Base-by-base conservation (phyloP, 805 yeast genomes). In the Lipomyces starkeyi region DNA sequence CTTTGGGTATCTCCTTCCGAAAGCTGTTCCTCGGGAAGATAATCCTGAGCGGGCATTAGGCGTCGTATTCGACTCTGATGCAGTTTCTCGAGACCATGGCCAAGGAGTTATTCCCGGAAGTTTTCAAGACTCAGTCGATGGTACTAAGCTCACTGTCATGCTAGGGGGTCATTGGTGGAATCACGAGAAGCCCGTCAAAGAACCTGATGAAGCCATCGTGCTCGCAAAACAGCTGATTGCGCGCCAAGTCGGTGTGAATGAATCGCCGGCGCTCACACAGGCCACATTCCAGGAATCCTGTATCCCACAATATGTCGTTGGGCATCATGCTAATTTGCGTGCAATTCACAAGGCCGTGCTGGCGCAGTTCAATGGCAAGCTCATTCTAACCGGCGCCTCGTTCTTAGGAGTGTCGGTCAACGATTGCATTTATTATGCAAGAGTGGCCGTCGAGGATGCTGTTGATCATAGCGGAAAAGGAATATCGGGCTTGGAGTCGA, bases 1-100 rank as follows among this genome's bases (percentile, higher is more conserved):
- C 52, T 94, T 94, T 82, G 99, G 99, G 1, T 91, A 90, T 73
- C 83, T 94, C 59, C 90, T 93, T 9, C 99, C 99, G 7, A 81
- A 82, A 68, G 69, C 78, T 3, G 78, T 79, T 58, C 80, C 83
- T 59, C 74, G 74, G 0, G 64, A 55, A 14, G 73, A 76, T 63
- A 87, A 88, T 71, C 82, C 84, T 2, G 87, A 86, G 59, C 81
- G 85, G 22, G 79, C 93, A 17, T 80, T 94, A 37, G 99, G 99
- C 2, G 91, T 92, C 5, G 92, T 95, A 22, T 94, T 89, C 79
- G 98, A 94, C 77, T 91, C 97, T 1, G 92, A 91, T 64, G 86
- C 75, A 35, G 74, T 66, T 25, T 58, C 63, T 17, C 56, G 56
- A 9, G 62, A 58, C 25, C 55, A 61, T 9, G 65, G 69, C 54